These are phyloP conservation scores for Quercus lobata DNA, from an alignment of 331 rosid genomes.

Conservation along the genomic window DNA sequence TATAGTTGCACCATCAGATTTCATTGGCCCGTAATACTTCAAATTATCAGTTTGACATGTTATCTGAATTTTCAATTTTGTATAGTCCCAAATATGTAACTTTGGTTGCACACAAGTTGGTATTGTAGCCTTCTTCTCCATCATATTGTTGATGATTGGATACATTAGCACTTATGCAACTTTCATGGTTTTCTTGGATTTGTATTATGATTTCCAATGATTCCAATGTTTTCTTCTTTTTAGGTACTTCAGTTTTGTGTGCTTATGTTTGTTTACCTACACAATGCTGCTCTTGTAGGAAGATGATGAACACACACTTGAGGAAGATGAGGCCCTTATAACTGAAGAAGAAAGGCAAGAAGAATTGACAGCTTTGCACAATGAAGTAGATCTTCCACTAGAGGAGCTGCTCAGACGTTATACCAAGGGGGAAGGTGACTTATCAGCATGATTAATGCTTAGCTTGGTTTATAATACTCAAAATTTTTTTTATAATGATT, in stretches of 20 bases:
- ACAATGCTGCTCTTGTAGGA: conserved; percentile 61
- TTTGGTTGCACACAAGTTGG: not conserved
- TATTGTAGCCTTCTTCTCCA: not conserved
- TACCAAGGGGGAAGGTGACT: conserved; percentile 50
- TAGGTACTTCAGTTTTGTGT: not conserved
- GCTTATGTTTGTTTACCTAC: conserved; percentile 6
- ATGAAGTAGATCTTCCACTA: conserved; percentile 90
- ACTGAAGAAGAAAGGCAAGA: conserved; percentile 77
- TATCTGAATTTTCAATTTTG: not conserved
- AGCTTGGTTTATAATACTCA: too few relatives aligned
- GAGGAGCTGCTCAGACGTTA: conserved; percentile 85
- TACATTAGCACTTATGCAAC: not conserved
- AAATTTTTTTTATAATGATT: too few relatives aligned
- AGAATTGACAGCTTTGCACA: conserved; percentile 78
- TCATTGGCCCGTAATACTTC: not conserved
- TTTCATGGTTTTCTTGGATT: not conserved
- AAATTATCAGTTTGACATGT: not conserved
- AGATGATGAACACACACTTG: conserved; percentile 87
- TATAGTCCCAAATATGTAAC: not conserved
- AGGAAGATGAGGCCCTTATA: conserved; percentile 86
- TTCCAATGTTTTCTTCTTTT: conserved; percentile 12
- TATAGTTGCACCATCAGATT: conserved; percentile 1
- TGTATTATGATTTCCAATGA: conserved; percentile 16
- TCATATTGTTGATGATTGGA: not conserved
- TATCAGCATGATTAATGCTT: not conserved